phyloP scores from a whole-genome alignment of 768 basidiomycete species.

The Porphyrellus cyaneotinctus region DNA sequence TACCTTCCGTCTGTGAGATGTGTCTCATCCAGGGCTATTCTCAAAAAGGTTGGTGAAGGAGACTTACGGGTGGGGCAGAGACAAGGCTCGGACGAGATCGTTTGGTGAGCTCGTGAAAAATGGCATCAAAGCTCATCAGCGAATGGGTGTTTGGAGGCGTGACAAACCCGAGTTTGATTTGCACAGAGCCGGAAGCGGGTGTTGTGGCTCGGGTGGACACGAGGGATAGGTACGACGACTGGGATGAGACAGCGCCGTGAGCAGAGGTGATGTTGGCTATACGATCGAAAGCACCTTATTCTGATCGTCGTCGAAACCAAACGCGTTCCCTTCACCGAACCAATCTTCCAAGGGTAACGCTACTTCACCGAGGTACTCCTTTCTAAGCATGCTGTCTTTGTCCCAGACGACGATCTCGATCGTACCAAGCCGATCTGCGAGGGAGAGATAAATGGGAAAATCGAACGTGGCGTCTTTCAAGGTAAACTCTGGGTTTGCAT shows the following conservation, averaged over 20 bases:
- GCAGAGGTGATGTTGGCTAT: background rate
- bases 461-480: slow-evolving; percentile 82
- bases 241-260: slow-evolving; percentile 1
- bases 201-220: slow-evolving; percentile 46
- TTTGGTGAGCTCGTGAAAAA: slow-evolving; percentile 61
- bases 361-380: slow-evolving; percentile 92
- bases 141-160: slow-evolving; percentile 38
- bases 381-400: slow-evolving; percentile 74
- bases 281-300: slow-evolving; percentile 55
- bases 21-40: background rate
- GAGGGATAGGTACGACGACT: slow-evolving; percentile 48
- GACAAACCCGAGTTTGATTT: slow-evolving; percentile 61
- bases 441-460: slow-evolving; percentile 76
- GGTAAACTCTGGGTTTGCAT: slow-evolving; percentile 60
- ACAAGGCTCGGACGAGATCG: slow-evolving; percentile 63
- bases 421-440: slow-evolving; percentile 66
- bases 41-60: background rate
- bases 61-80: slow-evolving; percentile 71
- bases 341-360: slow-evolving; percentile 76
- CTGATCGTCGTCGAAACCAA: slow-evolving; percentile 55
- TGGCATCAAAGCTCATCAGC: slow-evolving; percentile 51
- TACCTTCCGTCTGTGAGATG: slow-evolving; percentile 73
- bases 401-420: slow-evolving; percentile 93
- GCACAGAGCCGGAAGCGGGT: slow-evolving; percentile 48
- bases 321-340: slow-evolving; percentile 49